phyloP scores from a whole-genome alignment of 495 filamentous ascomycete genomes.

The Penicillium maclennaniae region DNA sequence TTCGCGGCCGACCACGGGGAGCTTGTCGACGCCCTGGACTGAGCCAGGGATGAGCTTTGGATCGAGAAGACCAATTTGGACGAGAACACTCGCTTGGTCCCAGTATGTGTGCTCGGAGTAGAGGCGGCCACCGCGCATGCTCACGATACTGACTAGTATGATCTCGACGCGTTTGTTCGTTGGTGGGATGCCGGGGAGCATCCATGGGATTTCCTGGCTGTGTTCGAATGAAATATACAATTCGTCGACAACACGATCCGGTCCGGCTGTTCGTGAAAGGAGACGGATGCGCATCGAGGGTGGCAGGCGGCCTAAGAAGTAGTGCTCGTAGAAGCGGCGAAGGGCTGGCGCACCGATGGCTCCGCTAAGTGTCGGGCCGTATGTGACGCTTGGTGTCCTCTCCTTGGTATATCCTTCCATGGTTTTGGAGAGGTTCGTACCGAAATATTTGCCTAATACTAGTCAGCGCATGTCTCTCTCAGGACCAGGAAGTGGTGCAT shows the following conservation, averaged over 20 bases:
- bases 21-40: conserved; percentile 49
- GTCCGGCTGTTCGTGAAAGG: conserved; percentile 63
- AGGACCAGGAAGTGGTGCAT: no score
- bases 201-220: conserved; percentile 69
- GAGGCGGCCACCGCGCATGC: conserved; percentile 66
- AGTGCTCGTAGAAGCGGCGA: conserved; percentile 67
- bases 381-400: conserved; percentile 52
- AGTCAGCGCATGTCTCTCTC: background rate
- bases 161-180: conserved; percentile 66
- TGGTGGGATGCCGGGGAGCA: conserved; percentile 71
- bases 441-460: conserved; percentile 45
- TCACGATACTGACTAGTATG: conserved; percentile 70
- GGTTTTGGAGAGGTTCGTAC: conserved; percentile 39
- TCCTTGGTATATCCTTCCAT: conserved; percentile 51
- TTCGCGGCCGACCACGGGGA: conserved; percentile 69
- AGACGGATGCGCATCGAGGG: conserved; percentile 64
- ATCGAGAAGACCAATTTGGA: conserved; percentile 73
- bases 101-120: conserved; percentile 84
- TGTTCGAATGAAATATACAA: conserved; percentile 64
- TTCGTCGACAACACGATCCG: conserved; percentile 60
- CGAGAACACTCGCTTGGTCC: conserved; percentile 79
- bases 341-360: conserved; percentile 67
- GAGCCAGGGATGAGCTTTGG: conserved; percentile 49
- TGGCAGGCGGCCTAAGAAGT: conserved; percentile 71
- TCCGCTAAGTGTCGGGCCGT: conserved; percentile 60